These are phyloP conservation scores for Phyllosticta paracitricarpa DNA, from an alignment of 2,329 filamentous ascomycete species.

Conservation along the genomic window DNA sequence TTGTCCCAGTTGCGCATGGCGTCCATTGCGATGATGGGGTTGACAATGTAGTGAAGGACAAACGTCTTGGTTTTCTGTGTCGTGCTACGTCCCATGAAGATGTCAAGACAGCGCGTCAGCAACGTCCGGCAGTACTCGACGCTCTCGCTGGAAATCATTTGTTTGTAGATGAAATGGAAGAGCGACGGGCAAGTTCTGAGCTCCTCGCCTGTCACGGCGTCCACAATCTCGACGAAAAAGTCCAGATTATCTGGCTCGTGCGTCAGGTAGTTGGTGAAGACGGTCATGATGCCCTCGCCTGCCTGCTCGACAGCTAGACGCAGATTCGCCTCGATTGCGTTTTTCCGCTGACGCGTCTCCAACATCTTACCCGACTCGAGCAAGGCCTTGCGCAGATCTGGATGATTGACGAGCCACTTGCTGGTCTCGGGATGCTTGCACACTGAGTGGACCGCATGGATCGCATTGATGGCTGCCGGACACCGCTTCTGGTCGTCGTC, in stretches of 20 bases:
- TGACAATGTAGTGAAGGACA: constrained; percentile 81
- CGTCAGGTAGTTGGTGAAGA: constrained; percentile 72
- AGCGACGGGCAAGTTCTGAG: constrained; percentile 68
- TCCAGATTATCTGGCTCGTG: constrained; percentile 69
- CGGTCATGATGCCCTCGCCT: constrained; percentile 74
- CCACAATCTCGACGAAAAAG: constrained; percentile 73
- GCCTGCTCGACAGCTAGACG: constrained; percentile 83
- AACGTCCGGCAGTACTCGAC: constrained; percentile 78
- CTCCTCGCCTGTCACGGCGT: constrained; percentile 72
- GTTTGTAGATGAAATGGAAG: constrained; percentile 71
- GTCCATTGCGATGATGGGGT: constrained; percentile 94
- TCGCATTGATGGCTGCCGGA: constrained; percentile 73
- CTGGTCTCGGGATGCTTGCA: constrained; percentile 54
- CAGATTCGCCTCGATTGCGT: constrained; percentile 59
- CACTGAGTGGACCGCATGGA: constrained; percentile 75
- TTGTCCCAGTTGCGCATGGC: constrained; percentile 70
- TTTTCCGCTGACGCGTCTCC: constrained; percentile 60
- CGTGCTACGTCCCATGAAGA: constrained; percentile 68
- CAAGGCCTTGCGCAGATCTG: constrained; percentile 48
- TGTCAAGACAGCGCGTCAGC: constrained; percentile 75
- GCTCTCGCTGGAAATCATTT: constrained; percentile 75
- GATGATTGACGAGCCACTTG: constrained; percentile 53
- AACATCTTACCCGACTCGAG: constrained; percentile 64
- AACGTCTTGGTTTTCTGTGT: constrained; percentile 91
- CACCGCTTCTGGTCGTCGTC: constrained; percentile 60